A percentile compares a stretch with the other conserved stretches of the same genome.
phyloP scores from a whole-genome alignment of 116 monocot species.

The Posidonia oceanica region DNA sequence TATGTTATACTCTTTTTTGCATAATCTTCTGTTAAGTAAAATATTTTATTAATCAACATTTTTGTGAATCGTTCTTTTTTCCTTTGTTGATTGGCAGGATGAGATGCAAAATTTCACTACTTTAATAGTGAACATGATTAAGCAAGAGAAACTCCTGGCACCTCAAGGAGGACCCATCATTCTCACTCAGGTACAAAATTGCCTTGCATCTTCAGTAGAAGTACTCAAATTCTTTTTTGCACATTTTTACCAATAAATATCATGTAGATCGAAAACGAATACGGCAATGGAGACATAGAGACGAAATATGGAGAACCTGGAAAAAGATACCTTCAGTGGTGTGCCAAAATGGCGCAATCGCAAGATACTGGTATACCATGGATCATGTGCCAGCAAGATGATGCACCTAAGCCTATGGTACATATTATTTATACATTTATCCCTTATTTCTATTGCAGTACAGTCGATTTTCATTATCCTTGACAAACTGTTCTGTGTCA shows the following conservation, averaged over 20 bases:
- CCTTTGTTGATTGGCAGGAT: constrained; percentile 5
- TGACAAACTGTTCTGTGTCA: neutral
- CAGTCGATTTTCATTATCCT: no score
- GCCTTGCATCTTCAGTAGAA: neutral
- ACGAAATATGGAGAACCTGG: constrained; percentile 17
- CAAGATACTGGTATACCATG: constrained; percentile 20
- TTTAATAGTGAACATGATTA: constrained; percentile 26
- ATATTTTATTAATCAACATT: neutral
- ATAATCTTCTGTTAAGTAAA: no score
- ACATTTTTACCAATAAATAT: no score
- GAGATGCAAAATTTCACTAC: constrained; percentile 29
- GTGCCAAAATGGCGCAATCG: constrained; percentile 24
- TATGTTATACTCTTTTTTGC: neutral
- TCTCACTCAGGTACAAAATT: constrained; percentile 20
- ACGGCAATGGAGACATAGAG: constrained; percentile 10
- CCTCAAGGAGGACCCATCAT: constrained; percentile 35
- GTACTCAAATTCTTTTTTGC: neutral
- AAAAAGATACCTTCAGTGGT: constrained; percentile 23
- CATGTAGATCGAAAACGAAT: constrained; percentile 32
- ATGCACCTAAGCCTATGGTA: constrained; percentile 36
- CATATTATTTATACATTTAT: neutral
- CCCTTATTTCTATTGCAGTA: neutral
- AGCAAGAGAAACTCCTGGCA: constrained; percentile 30
- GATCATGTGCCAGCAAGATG: constrained; percentile 34
- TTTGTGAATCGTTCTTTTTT: no score